Evolutionary conservation across 2,329 filamentous ascomycete genomes (phyloP), one percentile per base, ranked within the genome.

Genomic region (Dactylellina leptospora): DNA sequence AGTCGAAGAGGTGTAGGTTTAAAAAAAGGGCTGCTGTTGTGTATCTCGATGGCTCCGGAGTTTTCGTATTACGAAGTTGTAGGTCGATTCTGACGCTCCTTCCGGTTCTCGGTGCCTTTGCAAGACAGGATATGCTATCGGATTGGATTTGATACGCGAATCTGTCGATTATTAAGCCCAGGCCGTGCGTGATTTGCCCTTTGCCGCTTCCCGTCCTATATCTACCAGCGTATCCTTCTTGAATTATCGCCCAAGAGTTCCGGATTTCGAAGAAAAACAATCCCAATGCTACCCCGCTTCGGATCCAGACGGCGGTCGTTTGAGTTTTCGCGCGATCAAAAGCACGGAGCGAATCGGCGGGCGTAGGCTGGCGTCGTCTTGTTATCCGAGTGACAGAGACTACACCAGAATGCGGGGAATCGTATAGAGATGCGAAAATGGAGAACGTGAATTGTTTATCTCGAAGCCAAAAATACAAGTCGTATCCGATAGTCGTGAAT

Each of bases 371-470:
- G 18, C 9, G 33, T 40, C 28, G 36, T n/a, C 18, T n/a, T 5
- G 8, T 16, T 10, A 2, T 40, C 22, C 20, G 40, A 18, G 40
- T 18, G 18, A 2, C 18, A 22, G 16, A 45, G 4, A 33, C 6
- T 13, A 13, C 6, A 13, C 6, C 30, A 33, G 13, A 20, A 11
- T 9, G 47, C 16, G 33, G n/a, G 6, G 2, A 28, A 28, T 38
- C 20, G 36, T 10, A 42, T 25, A 18, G 13, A 40, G 28, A n/a
- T 5, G 25, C 11, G 9, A 20, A 25, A 54, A 23, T 36, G 40
- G 50, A 55, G 28, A 22, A 50, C n/a, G 50, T 56, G 40, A n/a
- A 51, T 50, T 64, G 40, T 44, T 30, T 42, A 42, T 55, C 51
- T 20, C 22, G 9, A n/a, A n/a, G n/a, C n/a, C n/a, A n/a, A n/a